These are phyloP conservation scores for Talaromyces stipitatus DNA, from an alignment of 495 filamentous ascomycete species.

Conservation along the genomic window DNA sequence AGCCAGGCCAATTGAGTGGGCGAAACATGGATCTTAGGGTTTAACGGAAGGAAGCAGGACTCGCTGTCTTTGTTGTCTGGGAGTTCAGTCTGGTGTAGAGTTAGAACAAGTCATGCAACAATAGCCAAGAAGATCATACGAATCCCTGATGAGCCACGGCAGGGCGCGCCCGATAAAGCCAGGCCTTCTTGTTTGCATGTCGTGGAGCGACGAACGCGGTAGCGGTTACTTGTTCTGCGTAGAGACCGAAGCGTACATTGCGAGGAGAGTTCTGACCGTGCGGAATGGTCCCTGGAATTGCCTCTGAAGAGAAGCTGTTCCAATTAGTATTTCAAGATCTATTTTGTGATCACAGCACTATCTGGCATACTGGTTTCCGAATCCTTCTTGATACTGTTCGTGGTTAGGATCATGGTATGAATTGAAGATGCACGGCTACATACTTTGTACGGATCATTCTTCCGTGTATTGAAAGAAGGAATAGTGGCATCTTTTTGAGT, in stretches of 20 bases:
- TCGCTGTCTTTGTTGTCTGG: conserved; percentile 33
- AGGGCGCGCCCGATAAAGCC: conserved; percentile 40
- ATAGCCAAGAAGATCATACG: conserved; percentile 16
- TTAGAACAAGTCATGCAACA: neutral
- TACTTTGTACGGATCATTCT: conserved; percentile 48
- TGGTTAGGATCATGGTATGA: conserved; percentile 12
- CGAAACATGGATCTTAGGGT: conserved; percentile 55
- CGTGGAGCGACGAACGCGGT: conserved; percentile 26
- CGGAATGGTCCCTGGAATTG: conserved; percentile 42
- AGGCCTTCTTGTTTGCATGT: conserved; percentile 41
- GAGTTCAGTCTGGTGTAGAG: conserved; percentile 30
- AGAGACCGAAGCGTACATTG: conserved; percentile 38
- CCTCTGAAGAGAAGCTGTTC: conserved; percentile 34
- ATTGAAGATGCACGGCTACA: neutral
- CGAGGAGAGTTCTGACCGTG: conserved; percentile 41
- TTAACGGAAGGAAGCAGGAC: conserved; percentile 39
- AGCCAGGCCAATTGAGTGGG: conserved; percentile 38
- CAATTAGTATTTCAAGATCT: neutral
- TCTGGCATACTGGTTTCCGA: conserved; percentile 44
- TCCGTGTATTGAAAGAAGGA: conserved; percentile 39
- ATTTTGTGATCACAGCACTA: conserved; percentile 2
- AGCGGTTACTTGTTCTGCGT: conserved; percentile 35
- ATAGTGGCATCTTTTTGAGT: conserved; percentile 44
- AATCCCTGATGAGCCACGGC: conserved; percentile 45
- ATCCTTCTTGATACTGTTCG: conserved; percentile 43